phyloP scores from a whole-genome alignment of 2,329 filamentous ascomycete species.

The Corinectria fuckeliana region DNA sequence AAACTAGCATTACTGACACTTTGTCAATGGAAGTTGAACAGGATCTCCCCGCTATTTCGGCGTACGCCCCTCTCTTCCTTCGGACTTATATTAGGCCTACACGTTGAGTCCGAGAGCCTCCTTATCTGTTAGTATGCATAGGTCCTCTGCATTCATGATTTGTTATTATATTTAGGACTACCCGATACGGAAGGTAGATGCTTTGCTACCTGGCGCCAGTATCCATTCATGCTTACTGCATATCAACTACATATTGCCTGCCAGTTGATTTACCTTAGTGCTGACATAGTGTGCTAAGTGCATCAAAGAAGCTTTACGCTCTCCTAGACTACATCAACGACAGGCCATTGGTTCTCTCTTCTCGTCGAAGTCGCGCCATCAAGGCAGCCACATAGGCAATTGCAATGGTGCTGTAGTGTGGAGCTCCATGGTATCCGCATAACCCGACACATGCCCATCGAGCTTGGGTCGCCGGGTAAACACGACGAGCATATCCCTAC shows the following conservation, averaged over 20 bases:
- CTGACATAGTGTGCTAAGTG: background rate
- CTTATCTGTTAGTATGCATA: background rate
- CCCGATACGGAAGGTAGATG: constrained; percentile 3
- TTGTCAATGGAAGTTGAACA: background rate
- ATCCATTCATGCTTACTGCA: background rate
- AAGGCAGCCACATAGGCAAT: constrained; percentile 31
- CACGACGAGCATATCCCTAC: constrained; percentile 38
- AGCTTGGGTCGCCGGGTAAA: constrained; percentile 35
- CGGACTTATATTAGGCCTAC: background rate
- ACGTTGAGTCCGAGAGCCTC: background rate
- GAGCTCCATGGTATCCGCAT: constrained; percentile 31
- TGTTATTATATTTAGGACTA: background rate
- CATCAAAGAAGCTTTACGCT: background rate
- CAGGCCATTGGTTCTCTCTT: background rate
- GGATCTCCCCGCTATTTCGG: background rate
- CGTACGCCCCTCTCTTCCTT: background rate
- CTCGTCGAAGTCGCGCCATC: background rate
- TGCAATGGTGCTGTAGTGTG: constrained; percentile 28
- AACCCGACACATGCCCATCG: constrained; percentile 32
- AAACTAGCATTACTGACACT: background rate
- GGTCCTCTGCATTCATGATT: background rate
- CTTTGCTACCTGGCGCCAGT: background rate
- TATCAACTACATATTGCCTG: background rate
- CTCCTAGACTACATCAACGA: background rate
- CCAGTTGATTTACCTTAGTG: background rate